A percentile compares a stretch with the other conserved stretches of the same genome.
These are phyloP conservation scores for Cystoisospora suis DNA, from an alignment of 169 alveolate genomes.

Conservation along the genomic window DNA sequence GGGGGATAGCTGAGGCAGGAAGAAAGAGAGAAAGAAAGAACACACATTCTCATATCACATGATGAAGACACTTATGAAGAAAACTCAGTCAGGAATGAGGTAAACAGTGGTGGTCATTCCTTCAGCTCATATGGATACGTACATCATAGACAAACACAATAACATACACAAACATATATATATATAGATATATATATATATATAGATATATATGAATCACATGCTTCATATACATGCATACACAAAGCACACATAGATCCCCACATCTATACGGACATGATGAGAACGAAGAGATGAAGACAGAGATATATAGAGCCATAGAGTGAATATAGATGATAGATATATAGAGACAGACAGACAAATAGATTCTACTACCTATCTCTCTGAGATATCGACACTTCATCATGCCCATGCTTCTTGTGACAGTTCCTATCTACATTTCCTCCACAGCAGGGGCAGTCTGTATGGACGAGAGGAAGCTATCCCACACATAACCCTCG, in stretches of 20 bases:
- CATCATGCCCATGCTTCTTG: no score
- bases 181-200: not conserved
- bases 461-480: no score
- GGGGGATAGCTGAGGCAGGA: constrained; percentile 38
- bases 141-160: no score
- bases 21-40: not conserved
- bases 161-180: not conserved
- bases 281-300: no score
- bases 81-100: not conserved
- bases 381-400: no score
- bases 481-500: no score
- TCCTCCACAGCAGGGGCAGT: no score
- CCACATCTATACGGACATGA: not conserved
- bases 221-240: not conserved
- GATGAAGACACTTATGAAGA: not conserved
- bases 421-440: no score
- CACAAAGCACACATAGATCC: not conserved
- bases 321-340: not conserved
- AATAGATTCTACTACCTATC: not conserved
- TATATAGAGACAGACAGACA: not conserved
- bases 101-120: no score
- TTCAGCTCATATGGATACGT: not conserved
- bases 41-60: not conserved
- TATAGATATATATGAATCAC: not conserved
- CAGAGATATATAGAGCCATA: not conserved